Evolutionary conservation across 139 green algal species (phyloP), one percentile per base, ranked within the genome.

Genomic region (Zygnema circumcarinatum): DNA sequence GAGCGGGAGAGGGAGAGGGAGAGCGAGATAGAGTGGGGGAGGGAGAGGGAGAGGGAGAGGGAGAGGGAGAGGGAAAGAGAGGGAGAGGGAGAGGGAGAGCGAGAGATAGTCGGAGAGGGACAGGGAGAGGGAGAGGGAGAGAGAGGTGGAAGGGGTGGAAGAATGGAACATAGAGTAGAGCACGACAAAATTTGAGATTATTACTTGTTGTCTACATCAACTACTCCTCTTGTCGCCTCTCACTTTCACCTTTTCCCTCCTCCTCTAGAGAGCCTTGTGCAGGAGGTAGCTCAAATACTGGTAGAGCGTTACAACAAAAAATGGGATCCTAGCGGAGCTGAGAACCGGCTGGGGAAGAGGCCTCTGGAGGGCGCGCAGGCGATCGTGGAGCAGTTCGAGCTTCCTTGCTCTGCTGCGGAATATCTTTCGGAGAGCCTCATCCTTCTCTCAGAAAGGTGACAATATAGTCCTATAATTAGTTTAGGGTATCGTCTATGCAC

Each of bases 281-380:
- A 91, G 1, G 90, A 94, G 32, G 92, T 96, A 2, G 86, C 92
- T 0, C 42, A 76, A 2, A 36, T 84, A 20, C 86, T 97, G 11
- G 54, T 95, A 3, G 81, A 90, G 21, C 53, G 74, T 0, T 79
- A 97, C 38, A 93, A 92, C 72, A 92, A 91, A 42, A 72, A 38
- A 0, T 75, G 76, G 31, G 80, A 33, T 20, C 29, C 62, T n/a
- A 33, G 29, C 22, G 56, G 56, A 3, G 80, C 35, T n/a, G 81
- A 80, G 67, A 33, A 81, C 41, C 38, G 72, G 32, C 72, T 95
- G 0, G 96, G 96, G 36, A 93, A 93, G 88, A 90, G 93, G 16
- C 95, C 96, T 0, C 54, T 97, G 2, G 95, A 98, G 1, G 94
- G 92, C 29, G 96, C 93, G 93, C 35, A 86, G 1, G 88, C 90